A percentile compares a stretch with the other conserved stretches of the same genome.
Conservation (phyloP, 73 alveolate genomes). For the Paramecium sonneborni region DNA sequence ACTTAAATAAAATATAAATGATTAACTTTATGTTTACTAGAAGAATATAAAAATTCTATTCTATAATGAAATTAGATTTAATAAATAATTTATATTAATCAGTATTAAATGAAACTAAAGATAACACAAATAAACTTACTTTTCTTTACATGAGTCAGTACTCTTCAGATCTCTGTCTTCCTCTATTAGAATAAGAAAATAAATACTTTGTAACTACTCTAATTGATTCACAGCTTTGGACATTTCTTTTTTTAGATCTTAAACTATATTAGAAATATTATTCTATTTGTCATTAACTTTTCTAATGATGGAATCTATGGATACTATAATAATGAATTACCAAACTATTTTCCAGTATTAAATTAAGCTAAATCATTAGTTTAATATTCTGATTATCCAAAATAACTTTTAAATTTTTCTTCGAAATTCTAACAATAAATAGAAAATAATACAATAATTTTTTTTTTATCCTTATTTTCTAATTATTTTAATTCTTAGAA, state of each 20-base stretch:
- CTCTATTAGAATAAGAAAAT: background rate
- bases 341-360: constrained; percentile 20
- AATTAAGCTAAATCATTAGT: constrained; percentile 42
- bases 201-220: constrained; percentile 48
- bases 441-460: background rate
- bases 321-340: background rate
- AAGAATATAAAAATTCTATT: background rate
- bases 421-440: constrained; percentile 47
- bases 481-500: constrained; percentile 54
- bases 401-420: constrained; percentile 45
- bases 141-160: constrained; percentile 46
- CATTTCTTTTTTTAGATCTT: constrained; percentile 65
- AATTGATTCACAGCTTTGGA: constrained; percentile 62
- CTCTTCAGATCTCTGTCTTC: constrained; percentile 47
- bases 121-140: background rate
- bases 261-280: constrained; percentile 58
- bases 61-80: background rate
- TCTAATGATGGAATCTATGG: constrained; percentile 55
- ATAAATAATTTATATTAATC: background rate
- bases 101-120: constrained; percentile 24
- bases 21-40: no score
- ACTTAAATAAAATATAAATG: no score
- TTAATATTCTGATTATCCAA: constrained; percentile 35
- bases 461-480: constrained; percentile 55
- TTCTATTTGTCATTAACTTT: constrained; percentile 64